Conservation (phyloP, 129 eudicot genomes). For the Silybum marianum region DNA sequence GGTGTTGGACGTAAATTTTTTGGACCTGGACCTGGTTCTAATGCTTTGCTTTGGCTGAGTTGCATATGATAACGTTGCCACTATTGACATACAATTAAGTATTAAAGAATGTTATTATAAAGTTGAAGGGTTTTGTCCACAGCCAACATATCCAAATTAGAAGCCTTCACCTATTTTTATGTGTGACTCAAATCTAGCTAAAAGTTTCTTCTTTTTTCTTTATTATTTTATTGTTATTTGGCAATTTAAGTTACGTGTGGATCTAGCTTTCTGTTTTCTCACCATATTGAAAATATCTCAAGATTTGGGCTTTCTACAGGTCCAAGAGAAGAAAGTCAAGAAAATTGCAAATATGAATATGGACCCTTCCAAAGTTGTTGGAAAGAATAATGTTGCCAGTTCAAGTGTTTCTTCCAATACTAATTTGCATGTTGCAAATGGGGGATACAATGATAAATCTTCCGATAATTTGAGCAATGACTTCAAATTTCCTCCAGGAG, state of each 20-base stretch:
- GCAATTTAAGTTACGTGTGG: background rate
- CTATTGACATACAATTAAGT: background rate
- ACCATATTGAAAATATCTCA: background rate
- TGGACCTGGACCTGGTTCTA: background rate
- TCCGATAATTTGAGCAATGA: slow-evolving; percentile 54
- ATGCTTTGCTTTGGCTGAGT: background rate
- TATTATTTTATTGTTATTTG: background rate
- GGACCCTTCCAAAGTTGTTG: slow-evolving; percentile 67
- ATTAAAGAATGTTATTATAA: background rate
- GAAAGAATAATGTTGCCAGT: slow-evolving; percentile 61
- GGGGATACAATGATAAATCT: slow-evolving; percentile 62
- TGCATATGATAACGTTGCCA: background rate
- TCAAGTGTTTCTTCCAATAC: slow-evolving; percentile 65
- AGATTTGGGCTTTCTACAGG: slow-evolving; percentile 44
- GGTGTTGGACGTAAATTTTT: background rate
- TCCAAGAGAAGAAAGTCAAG: slow-evolving; percentile 95
- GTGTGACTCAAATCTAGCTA: background rate
- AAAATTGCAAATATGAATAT: slow-evolving; percentile 74
- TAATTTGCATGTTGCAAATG: slow-evolving; percentile 60
- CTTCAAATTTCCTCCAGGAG: slow-evolving; percentile 73
- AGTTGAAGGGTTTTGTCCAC: background rate
- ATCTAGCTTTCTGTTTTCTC: background rate
- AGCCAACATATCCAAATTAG: background rate
- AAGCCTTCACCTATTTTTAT: background rate
- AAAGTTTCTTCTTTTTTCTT: background rate